Evolutionary conservation across 768 basidiomycete genomes (phyloP), one percentile per base, ranked within the genome.

Genomic region (Tylopilus sp.): DNA sequence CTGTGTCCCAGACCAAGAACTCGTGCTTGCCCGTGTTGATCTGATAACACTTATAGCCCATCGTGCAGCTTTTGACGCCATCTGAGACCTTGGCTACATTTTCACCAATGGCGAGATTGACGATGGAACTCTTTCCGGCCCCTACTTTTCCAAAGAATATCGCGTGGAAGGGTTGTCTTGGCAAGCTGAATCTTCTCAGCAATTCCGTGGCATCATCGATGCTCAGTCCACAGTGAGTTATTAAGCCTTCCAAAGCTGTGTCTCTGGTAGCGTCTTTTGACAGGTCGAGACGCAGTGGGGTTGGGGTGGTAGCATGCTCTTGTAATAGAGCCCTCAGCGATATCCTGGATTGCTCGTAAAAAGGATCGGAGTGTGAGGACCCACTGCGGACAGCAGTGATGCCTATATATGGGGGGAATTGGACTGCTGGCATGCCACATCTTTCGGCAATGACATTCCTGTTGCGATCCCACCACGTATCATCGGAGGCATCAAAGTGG

Each of bases 91-190:
- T 10, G 2, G 73, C 73, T 5, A 48, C 43, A 0, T 55, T n/a
- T 1, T 44, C 17, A 5, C 64, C 68, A n/a, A 53, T n/a, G n/a
- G n/a, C n/a, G n/a, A n/a, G n/a, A n/a, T n/a, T n/a, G n/a, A n/a
- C n/a, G n/a, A n/a, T n/a, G n/a, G n/a, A n/a, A n/a, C n/a, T n/a
- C n/a, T n/a, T n/a, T n/a, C n/a, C n/a, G n/a, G n/a, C n/a, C n/a
- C 75, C 75, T 0, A 68, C 57, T 41, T 75, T 72, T 6, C 75
- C 75, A 39, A 77, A 76, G 17, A 76, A 38, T 40, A 76, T 57
- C 6, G 67, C 56, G 35, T 69, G 71, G 41, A 60, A 53, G 39
- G 52, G 54, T n/a, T 54, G 59, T 33, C 31, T 42, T 6, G 53
- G 51, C 1, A 13, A 47, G 23, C n/a, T 54, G 10, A n/a, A n/a